Base-by-base conservation (phyloP, 805 yeast species). In the Candida schatavii region DNA sequence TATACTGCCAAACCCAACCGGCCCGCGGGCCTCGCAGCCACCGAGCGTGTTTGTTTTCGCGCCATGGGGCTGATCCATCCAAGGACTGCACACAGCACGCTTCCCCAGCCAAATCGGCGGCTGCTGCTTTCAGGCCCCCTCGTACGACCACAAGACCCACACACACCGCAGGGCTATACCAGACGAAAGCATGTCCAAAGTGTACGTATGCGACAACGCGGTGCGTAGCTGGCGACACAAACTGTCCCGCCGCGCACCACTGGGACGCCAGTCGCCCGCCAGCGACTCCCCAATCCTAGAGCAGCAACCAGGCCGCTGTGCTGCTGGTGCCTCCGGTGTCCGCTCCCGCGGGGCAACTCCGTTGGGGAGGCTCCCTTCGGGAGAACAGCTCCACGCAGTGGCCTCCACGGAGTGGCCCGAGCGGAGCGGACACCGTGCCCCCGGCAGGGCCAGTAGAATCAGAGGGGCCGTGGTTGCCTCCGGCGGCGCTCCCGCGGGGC, bases 101-200 rank as follows among this genome's bases (percentile, higher is more conserved):
- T n/a, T n/a, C n/a, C n/a, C n/a, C n/a, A n/a, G n/a, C n/a, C n/a
- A n/a, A n/a, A n/a, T n/a, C n/a, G n/a, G n/a, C n/a, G n/a, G n/a
- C n/a, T n/a, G n/a, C n/a, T n/a, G n/a, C n/a, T n/a, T n/a, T n/a
- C n/a, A n/a, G n/a, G n/a, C n/a, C n/a, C n/a, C n/a, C n/a, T n/a
- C n/a, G n/a, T n/a, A n/a, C 28, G 28, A 25, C 28, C 13, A 25
- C 28, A 25, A 25, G 11, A 13, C 9, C 28, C 28, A 25, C 11
- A 25, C 28, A 18, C n/a, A 6, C 14, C n/a, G 32, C n/a, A 29
- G 14, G 5, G 15, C 6, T 14, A 6, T 29, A 31, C 21, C 17
- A 5, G 14, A 29, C 33, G 35, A 37, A n/a, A 44, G 37, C 20
- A 68, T 74, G 79, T 74, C 79, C 3, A 74, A 68, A 54, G 62